These are phyloP conservation scores for Aspergillus tanneri DNA, from an alignment of 2,329 filamentous ascomycete genomes.

Conservation along the genomic window DNA sequence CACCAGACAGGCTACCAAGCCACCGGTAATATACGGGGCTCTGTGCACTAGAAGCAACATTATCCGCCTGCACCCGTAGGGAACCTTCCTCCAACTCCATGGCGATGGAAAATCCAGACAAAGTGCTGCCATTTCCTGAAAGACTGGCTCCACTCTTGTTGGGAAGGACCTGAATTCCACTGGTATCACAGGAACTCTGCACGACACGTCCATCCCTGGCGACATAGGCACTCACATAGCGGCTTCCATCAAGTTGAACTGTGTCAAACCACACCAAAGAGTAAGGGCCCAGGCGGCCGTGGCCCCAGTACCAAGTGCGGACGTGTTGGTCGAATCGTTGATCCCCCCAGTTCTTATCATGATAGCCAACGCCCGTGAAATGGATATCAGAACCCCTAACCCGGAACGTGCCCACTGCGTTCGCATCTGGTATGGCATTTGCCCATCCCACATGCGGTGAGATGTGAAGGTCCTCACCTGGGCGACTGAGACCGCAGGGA, in stretches of 20 bases:
- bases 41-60: background rate
- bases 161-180: background rate
- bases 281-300: conserved; percentile 43
- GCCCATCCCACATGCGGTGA: conserved; percentile 35
- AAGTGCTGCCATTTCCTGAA: background rate
- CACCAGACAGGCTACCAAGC: background rate
- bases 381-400: conserved; percentile 31
- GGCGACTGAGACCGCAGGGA: background rate
- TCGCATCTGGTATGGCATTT: conserved; percentile 38
- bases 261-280: conserved; percentile 49
- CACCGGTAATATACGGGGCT: background rate
- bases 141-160: background rate
- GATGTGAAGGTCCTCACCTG: background rate
- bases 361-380: conserved; percentile 44
- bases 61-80: background rate
- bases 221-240: conserved; percentile 6
- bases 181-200: background rate
- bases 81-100: background rate
- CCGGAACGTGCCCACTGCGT: conserved; percentile 28
- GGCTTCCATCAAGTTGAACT: conserved; percentile 13
- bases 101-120: background rate
- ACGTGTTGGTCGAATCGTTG: conserved; percentile 32
- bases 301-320: conserved; percentile 48
- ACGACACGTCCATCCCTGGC: conserved; percentile 57
- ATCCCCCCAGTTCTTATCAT: conserved; percentile 51